Conservation (phyloP, 2,329 filamentous ascomycete species). For the Apiospora pterosperma region DNA sequence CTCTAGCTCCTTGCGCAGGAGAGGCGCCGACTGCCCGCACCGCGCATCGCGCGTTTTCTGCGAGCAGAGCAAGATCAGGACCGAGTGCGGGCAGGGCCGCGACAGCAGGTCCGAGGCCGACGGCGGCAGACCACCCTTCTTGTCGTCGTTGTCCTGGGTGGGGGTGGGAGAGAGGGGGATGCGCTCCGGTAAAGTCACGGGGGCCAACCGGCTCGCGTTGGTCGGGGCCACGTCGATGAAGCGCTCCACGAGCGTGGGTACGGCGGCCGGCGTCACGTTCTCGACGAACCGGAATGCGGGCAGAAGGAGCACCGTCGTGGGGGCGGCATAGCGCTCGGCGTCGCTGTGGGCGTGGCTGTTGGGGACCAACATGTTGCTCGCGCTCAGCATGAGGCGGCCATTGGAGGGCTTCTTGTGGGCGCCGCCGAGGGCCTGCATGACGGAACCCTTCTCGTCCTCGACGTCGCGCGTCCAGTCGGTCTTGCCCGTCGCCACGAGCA, state of each 20-base stretch:
- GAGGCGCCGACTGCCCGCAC: conserved; percentile 88
- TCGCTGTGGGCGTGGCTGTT: conserved; percentile 60
- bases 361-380: conserved; percentile 85
- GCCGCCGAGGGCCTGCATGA: conserved; percentile 72
- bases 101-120: conserved; percentile 34
- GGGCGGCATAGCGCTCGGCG: conserved; percentile 58
- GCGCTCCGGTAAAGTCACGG: conserved; percentile 32
- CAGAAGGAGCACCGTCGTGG: conserved; percentile 78
- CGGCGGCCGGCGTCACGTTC: conserved; percentile 73
- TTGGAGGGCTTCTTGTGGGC: conserved; percentile 52
- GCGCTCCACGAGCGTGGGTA: conserved; percentile 66
- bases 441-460: conserved; percentile 78
- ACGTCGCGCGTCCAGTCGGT: conserved; percentile 91
- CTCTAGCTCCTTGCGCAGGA: conserved; percentile 86
- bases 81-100: conserved; percentile 74
- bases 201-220: conserved; percentile 60
- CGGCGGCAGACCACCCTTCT: conserved; percentile 27
- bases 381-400: conserved; percentile 83
- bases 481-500: conserved; percentile 93
- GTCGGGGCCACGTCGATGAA: conserved; percentile 73
- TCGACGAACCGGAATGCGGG: conserved; percentile 82
- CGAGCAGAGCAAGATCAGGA: conserved; percentile 88
- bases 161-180: conserved; percentile 18
- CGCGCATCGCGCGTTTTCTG: conserved; percentile 92
- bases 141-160: background rate